These are phyloP conservation scores for Cercophora scortea DNA, from an alignment of 495 filamentous ascomycete genomes.

Conservation along the genomic window DNA sequence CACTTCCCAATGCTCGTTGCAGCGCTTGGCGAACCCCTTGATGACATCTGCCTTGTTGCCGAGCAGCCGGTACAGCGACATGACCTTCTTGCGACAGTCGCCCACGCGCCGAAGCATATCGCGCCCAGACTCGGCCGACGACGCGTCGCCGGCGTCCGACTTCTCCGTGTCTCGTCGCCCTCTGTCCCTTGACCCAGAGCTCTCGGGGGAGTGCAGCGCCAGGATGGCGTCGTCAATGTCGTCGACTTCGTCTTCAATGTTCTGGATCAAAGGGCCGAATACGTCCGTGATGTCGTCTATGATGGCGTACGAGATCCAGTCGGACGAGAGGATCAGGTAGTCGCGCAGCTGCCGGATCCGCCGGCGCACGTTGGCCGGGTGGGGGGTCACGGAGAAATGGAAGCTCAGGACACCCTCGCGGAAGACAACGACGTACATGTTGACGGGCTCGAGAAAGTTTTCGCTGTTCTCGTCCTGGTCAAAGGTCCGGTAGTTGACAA, in stretches of 20 bases:
- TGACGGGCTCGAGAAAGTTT: slow-evolving; percentile 87
- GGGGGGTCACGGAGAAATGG: slow-evolving; percentile 87
- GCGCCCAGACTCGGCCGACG: slow-evolving; percentile 50
- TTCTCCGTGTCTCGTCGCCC: slow-evolving; percentile 32
- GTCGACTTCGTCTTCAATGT: slow-evolving; percentile 82
- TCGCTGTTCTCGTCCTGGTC: slow-evolving; percentile 86
- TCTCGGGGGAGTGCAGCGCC: slow-evolving; percentile 55
- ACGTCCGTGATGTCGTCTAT: slow-evolving; percentile 98
- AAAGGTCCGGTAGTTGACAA: slow-evolving; percentile 95
- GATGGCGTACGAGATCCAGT: slow-evolving; percentile 97
- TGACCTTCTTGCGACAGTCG: slow-evolving; percentile 92
- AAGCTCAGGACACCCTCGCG: slow-evolving; percentile 91
- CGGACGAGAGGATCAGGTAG: slow-evolving; percentile 83
- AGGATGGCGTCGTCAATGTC: slow-evolving; percentile 81
- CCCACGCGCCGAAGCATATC: slow-evolving; percentile 88
- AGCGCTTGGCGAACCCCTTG: slow-evolving; percentile 97
- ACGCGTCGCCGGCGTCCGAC: slow-evolving; percentile 27
- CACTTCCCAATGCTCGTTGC: slow-evolving; percentile 96
- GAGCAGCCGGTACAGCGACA: slow-evolving; percentile 82
- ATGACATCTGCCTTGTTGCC: slow-evolving; percentile 98
- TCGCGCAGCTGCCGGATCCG: slow-evolving; percentile 90
- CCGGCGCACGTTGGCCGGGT: slow-evolving; percentile 89
- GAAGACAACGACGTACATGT: slow-evolving; percentile 97
- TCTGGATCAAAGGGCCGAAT: slow-evolving; percentile 83
- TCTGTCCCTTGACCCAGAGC: slow-evolving; percentile 25